Base-by-base conservation (phyloP, 2,329 filamentous ascomycete genomes). In the Xylariomycetidae sp. region DNA sequence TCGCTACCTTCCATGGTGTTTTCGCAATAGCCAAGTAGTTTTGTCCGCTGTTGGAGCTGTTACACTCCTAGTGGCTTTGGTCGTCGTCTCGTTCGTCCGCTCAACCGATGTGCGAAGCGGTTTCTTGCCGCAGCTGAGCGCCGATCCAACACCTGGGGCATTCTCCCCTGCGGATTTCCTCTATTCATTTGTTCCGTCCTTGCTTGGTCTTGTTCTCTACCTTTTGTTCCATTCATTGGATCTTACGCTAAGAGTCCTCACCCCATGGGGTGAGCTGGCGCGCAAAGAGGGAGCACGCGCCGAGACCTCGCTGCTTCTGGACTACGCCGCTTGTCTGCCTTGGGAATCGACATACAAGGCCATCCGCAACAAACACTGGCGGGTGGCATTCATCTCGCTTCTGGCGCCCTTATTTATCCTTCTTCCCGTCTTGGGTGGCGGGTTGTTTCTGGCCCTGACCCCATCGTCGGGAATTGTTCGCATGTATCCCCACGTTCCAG, bases 141-240 rank as follows among this genome's bases (percentile, higher is more conserved):
- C 82, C 0, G 64, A 68, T 3, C 77, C 86, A 1, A 65, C 72
- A 4, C 50, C 61, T 0, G 67, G 66, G 16, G 85, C 83, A 13
- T 96, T 94, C 59, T 94, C 87, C 2, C 69, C 85, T 1, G 86
- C 88, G 31, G 88, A 95, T 59, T 96, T 96, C 62, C 64, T 95
- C 31, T 96, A 88, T 66, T 79, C 76, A 40, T 88, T 89, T 58
- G 36, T 89, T 15, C 85, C 85, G 1, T 76, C 81, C 3, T 47
- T 84, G 1, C 54, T 88, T 17, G 85, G 80, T 4, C 75, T 80
- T 50, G 45, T 84, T 12, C 62, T 86, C 30, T 85, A 82, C 54
- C 70, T 88, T 28, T 57, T 73, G 31, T 80, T 86, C 56, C 74
- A 84, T 41, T 71, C 74, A 19, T 60, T 88, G 36, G 84, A 88